phyloP scores from a whole-genome alignment of 305 asterid species.

The Fraxinus ornus region DNA sequence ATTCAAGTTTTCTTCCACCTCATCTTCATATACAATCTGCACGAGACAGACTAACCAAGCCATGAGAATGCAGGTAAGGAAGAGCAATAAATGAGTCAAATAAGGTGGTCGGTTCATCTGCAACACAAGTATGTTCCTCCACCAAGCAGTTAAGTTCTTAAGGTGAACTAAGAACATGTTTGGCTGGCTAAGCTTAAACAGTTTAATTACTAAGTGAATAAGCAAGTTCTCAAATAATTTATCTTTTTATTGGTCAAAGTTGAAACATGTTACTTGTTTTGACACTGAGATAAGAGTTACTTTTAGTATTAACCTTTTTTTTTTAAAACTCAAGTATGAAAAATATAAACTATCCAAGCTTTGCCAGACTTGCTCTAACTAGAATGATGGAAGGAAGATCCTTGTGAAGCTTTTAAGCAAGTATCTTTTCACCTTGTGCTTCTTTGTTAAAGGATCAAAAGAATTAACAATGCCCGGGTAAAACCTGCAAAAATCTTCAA shows the following conservation, averaged over 20 bases:
- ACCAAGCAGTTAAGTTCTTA: neutral
- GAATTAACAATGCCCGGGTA: constrained; percentile 54
- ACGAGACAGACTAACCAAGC: constrained; percentile 22
- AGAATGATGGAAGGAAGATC: constrained; percentile 2
- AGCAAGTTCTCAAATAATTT: neutral
- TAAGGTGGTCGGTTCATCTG: constrained; percentile 3
- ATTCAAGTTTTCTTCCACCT: constrained; percentile 54
- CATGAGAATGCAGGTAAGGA: constrained; percentile 5
- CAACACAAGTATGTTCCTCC: constrained; percentile 8
- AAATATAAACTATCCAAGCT: neutral
- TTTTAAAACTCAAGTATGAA: neutral
- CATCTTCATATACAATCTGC: constrained; percentile 64
- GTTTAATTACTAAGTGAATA: neutral
- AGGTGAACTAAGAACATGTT: neutral
- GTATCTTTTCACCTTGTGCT: constrained; percentile 50
- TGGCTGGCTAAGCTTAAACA: neutral
- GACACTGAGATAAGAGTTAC: neutral
- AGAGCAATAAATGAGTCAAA: constrained; percentile 11
- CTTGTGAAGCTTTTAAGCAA: neutral
- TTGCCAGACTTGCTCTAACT: neutral
- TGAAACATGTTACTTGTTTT: neutral
- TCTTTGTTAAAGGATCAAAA: constrained; percentile 55
- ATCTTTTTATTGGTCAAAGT: neutral
- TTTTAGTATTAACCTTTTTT: neutral
- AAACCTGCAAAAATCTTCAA: constrained; percentile 54